Percentiles rank a stretch among this genome's conserved stretches.
Conservation (phyloP, 257 asterid genomes). For the Petunia axillaris region DNA sequence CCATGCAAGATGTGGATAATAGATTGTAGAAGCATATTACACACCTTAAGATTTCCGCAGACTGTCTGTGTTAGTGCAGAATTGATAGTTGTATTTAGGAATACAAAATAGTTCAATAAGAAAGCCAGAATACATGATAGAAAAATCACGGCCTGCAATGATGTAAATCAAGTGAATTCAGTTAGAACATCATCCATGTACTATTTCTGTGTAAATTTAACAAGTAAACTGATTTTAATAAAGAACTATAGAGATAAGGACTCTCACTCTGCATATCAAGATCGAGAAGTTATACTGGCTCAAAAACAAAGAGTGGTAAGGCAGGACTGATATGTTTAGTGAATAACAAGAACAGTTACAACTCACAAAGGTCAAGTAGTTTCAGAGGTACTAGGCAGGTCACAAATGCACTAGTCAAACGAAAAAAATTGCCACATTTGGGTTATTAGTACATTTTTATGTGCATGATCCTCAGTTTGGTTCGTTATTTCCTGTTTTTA, state of each 20-base stretch:
- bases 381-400: background rate
- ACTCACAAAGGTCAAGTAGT: background rate
- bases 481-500: no score
- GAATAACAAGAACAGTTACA: background rate
- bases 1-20: background rate
- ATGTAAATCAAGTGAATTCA: background rate
- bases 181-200: background rate
- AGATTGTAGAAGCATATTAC: slow-evolving; percentile 10
- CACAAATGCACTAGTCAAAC: background rate
- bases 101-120: slow-evolving; percentile 32
- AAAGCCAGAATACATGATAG: slow-evolving; percentile 38
- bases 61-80: slow-evolving; percentile 37
- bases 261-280: background rate
- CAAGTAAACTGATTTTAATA: background rate
- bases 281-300: background rate
- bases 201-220: background rate
- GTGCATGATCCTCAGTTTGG: no score
- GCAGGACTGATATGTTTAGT: no score
- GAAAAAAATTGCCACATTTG: background rate
- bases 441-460: no score
- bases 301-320: background rate
- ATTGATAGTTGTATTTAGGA: slow-evolving; percentile 36
- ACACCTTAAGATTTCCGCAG: slow-evolving; percentile 36
- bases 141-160: slow-evolving; percentile 32
- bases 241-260: background rate